phyloP scores from a whole-genome alignment of 345 rosid genomes.

The Syzygium oleosum region DNA sequence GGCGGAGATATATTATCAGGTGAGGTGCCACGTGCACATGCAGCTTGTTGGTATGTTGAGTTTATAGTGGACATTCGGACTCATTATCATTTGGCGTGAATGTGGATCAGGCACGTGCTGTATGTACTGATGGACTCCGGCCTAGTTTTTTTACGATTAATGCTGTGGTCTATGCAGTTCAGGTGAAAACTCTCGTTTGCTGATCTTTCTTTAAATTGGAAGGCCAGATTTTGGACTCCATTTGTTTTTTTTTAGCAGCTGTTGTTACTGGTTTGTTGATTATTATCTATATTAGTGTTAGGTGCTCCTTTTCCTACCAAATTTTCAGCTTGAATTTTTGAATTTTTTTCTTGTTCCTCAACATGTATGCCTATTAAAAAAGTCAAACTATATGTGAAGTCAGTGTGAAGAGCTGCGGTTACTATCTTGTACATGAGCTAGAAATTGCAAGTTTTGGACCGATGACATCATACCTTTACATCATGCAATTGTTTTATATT shows the following conservation, averaged over 20 bases:
- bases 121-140: slow-evolving; percentile 79
- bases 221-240: slow-evolving; percentile 6
- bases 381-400: not conserved
- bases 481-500: not conserved
- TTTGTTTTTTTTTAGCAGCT: not conserved
- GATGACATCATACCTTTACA: not conserved
- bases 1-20: slow-evolving; percentile 99
- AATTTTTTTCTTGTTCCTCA: not conserved
- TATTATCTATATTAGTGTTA: not conserved
- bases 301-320: not conserved
- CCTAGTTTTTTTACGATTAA: slow-evolving; percentile 75
- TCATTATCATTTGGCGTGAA: not conserved
- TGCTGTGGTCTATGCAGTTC: slow-evolving; percentile 63
- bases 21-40: not conserved
- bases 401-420: not conserved
- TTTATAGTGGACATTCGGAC: not conserved
- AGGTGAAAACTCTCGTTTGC: slow-evolving; percentile 34
- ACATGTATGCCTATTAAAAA: not conserved
- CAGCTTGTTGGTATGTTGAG: not conserved
- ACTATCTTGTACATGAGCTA: not conserved
- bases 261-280: not conserved
- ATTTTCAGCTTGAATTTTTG: not conserved
- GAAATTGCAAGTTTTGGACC: not conserved
- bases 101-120: slow-evolving; percentile 64
- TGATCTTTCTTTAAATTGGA: not conserved